Evolutionary conservation across 2,329 filamentous ascomycete genomes (phyloP).

Genomic region (Beauveria rudraprayagi): DNA sequence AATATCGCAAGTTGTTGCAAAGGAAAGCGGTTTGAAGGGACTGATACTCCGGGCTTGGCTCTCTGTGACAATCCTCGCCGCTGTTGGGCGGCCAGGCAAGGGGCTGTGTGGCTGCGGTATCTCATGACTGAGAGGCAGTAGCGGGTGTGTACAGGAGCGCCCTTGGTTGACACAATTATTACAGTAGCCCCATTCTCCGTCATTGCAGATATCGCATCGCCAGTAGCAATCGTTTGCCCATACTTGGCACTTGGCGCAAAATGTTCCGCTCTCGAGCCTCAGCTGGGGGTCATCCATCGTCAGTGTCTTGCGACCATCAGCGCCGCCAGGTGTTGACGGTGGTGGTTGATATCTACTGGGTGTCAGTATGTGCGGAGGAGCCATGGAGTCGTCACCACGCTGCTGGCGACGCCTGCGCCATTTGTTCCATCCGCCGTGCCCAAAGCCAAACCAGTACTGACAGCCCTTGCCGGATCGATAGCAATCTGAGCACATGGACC

Average conservation of each 20-base stretch:
- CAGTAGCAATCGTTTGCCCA: slow-evolving; percentile 81
- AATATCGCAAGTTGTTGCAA: slow-evolving; percentile 70
- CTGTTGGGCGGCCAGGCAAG: slow-evolving; percentile 37
- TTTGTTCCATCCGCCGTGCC: slow-evolving; percentile 57
- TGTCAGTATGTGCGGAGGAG: slow-evolving; percentile 49
- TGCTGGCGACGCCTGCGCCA: slow-evolving; percentile 49
- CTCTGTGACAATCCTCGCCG: slow-evolving; percentile 40
- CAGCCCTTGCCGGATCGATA: slow-evolving; percentile 73
- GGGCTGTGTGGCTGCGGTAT: slow-evolving; percentile 24
- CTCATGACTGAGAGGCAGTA: slow-evolving; percentile 67
- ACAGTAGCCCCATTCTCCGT: slow-evolving; percentile 93
- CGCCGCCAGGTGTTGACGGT: slow-evolving; percentile 39
- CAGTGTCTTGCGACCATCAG: slow-evolving; percentile 47
- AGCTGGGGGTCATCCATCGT: slow-evolving; percentile 60
- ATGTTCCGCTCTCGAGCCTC: slow-evolving; percentile 69
- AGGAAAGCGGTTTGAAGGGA: slow-evolving; percentile 59
- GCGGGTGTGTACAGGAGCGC: slow-evolving; percentile 69
- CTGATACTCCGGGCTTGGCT: slow-evolving; percentile 39
- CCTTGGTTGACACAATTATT: slow-evolving; percentile 80
- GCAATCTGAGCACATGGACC: slow-evolving; percentile 73
- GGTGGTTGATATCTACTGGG: slow-evolving; percentile 49
- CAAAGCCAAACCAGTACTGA: slow-evolving; percentile 82
- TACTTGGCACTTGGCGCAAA: slow-evolving; percentile 68
- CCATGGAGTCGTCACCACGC: slow-evolving; percentile 29
- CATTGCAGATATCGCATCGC: slow-evolving; percentile 80